Evolutionary conservation across 2,329 filamentous ascomycete genomes (phyloP).

Genomic region (Aspergillus sp.): DNA sequence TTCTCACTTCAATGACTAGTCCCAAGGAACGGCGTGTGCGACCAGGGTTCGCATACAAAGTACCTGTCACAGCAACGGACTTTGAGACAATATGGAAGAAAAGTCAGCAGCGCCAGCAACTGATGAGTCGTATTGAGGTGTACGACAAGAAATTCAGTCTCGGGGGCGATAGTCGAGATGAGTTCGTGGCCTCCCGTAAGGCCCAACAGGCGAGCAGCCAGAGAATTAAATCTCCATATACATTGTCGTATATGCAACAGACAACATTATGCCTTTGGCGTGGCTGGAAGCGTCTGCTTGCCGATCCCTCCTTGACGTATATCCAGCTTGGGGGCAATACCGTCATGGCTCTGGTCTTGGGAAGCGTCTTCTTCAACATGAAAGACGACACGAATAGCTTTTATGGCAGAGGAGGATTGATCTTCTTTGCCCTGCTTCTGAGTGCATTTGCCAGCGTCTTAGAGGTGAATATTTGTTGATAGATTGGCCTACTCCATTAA

Average conservation of each 20-base stretch:
- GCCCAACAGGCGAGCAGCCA: slow-evolving; percentile 39
- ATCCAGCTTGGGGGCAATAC: slow-evolving; percentile 66
- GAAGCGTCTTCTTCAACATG: slow-evolving; percentile 77
- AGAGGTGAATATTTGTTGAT: slow-evolving; percentile 44
- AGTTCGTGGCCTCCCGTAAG: slow-evolving; percentile 36
- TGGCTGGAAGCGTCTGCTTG: slow-evolving; percentile 70
- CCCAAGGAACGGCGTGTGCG: slow-evolving; percentile 56
- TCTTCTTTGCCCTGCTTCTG: slow-evolving; percentile 82
- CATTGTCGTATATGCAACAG: slow-evolving; percentile 73
- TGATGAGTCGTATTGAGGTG: no score
- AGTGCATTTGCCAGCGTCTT: slow-evolving; percentile 76
- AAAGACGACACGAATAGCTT: slow-evolving; percentile 65
- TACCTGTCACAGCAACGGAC: slow-evolving; percentile 65
- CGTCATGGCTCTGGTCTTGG: slow-evolving; percentile 70
- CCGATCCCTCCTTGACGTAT: slow-evolving; percentile 71
- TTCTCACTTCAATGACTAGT: slow-evolving; percentile 67
- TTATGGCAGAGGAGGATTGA: slow-evolving; percentile 70
- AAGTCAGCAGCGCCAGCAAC: no score
- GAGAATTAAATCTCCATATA: slow-evolving; percentile 73
- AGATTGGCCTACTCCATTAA: background rate
- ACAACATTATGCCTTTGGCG: slow-evolving; percentile 74
- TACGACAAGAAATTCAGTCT: background rate
- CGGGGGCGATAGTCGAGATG: slow-evolving; percentile 31
- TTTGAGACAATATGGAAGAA: no score
- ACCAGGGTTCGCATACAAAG: slow-evolving; percentile 51